Conservation (phyloP, 305 asterid species). For the Stenogyne calaminthoides region DNA sequence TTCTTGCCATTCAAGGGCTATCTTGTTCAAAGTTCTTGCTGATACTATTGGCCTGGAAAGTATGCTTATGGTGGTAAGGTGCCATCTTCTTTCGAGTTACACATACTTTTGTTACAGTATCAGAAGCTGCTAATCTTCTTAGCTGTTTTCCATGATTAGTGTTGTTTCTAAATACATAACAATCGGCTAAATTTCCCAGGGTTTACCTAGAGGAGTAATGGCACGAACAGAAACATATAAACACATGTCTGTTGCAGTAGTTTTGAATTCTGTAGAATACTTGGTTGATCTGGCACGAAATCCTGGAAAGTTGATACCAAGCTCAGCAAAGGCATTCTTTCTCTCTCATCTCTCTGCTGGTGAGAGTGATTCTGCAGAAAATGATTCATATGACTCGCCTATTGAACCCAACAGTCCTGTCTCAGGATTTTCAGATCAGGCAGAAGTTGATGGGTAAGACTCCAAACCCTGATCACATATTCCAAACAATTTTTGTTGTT, state of each 20-base stretch:
- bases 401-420: constrained; percentile 80
- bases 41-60: constrained; percentile 77
- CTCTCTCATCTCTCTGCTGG: constrained; percentile 74
- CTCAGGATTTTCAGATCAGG: constrained; percentile 55
- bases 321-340: constrained; percentile 63
- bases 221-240: constrained; percentile 65
- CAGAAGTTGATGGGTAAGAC: constrained; percentile 73
- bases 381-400: constrained; percentile 85
- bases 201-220: constrained; percentile 69
- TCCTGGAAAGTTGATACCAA: constrained; percentile 81
- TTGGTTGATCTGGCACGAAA: constrained; percentile 80
- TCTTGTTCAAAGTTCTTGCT: constrained; percentile 93
- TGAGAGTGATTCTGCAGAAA: constrained; percentile 76
- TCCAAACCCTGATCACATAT: constrained; percentile 18
- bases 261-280: constrained; percentile 68
- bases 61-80: constrained; percentile 84
- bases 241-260: constrained; percentile 69
- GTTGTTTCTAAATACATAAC: constrained; percentile 22
- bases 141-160: constrained; percentile 13
- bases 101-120: constrained; percentile 17
- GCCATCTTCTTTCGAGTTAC: constrained; percentile 31
- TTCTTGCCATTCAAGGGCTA: constrained; percentile 82
- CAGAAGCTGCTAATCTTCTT: constrained; percentile 10
- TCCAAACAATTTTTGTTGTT: neutral
- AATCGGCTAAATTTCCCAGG: constrained; percentile 44